Percentiles rank a stretch among this genome's conserved stretches.
These are phyloP conservation scores for Amylostereum chailletii DNA, from an alignment of 1,284 basidiomycete genomes.

Conservation along the genomic window DNA sequence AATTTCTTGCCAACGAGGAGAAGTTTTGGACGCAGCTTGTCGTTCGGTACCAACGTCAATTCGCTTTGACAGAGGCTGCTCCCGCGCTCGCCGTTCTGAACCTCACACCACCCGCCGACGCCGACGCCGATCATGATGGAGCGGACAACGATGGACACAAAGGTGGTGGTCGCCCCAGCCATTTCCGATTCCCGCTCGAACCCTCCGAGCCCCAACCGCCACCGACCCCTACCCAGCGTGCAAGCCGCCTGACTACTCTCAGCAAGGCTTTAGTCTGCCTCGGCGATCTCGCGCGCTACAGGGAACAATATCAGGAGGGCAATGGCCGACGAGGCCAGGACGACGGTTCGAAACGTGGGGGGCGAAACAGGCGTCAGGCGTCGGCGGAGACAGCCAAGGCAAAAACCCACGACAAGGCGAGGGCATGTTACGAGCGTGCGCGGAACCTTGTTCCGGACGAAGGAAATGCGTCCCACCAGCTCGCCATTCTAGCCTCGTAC, in stretches of 20 bases:
- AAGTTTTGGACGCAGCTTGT: slow-evolving; percentile 81
- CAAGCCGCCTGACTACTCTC: slow-evolving; percentile 60
- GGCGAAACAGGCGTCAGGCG: slow-evolving; percentile 31
- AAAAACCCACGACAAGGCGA: slow-evolving; percentile 68
- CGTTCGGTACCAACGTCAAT: slow-evolving; percentile 60
- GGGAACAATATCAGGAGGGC: slow-evolving; percentile 79
- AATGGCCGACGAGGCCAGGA: slow-evolving; percentile 61
- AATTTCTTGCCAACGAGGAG: slow-evolving; percentile 82
- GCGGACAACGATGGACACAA: slow-evolving; percentile 8
- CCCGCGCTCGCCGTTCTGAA: slow-evolving; percentile 47
- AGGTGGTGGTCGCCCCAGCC: slow-evolving; percentile 27
- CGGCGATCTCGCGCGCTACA: slow-evolving; percentile 90
- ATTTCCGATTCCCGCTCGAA: slow-evolving; percentile 50
- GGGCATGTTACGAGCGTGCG: slow-evolving; percentile 80
- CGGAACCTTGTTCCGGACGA: slow-evolving; percentile 70
- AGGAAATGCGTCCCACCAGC: slow-evolving; percentile 90
- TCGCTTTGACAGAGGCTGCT: slow-evolving; percentile 53
- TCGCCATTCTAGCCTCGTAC: slow-evolving; percentile 88
- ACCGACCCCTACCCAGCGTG: slow-evolving; percentile 43
- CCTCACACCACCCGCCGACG: slow-evolving; percentile 31
- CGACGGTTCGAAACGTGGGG: slow-evolving; percentile 37
- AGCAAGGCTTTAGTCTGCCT: slow-evolving; percentile 88
- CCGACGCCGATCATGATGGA: slow-evolving; percentile 19
- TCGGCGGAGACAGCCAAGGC: slow-evolving; percentile 24
- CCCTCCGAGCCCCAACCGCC: slow-evolving; percentile 28